These are phyloP conservation scores for Lonicera japonica DNA, from an alignment of 129 eudicot species.

Conservation along the genomic window DNA sequence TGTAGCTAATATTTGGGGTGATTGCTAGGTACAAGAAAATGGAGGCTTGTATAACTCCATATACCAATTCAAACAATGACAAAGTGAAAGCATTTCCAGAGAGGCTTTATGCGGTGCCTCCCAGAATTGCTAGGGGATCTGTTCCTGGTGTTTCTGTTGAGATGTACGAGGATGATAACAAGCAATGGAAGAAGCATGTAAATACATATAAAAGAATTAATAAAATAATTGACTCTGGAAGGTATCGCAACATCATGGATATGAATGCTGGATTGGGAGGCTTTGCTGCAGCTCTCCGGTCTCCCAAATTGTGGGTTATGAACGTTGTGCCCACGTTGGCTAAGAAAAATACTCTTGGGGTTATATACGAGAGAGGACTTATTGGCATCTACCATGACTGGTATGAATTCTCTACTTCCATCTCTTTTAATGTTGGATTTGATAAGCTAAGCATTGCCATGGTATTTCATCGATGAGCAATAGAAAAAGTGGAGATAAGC, in stretches of 20 bases:
- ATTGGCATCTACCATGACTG: constrained; percentile 97
- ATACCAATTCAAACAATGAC: constrained; percentile 17
- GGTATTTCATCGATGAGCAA: too few relatives aligned
- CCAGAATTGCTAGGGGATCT: constrained; percentile 73
- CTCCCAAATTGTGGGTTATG: constrained; percentile 96
- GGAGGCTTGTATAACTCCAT: constrained; percentile 79
- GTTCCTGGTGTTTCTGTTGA: constrained; percentile 74
- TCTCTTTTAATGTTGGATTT: not conserved
- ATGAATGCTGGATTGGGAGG: constrained; percentile 99
- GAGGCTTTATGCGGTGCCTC: constrained; percentile 79
- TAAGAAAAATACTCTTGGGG: constrained; percentile 77
- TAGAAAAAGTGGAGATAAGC: too few relatives aligned
- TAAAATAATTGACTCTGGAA: constrained; percentile 67
- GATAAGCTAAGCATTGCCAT: too few relatives aligned
- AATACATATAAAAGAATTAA: constrained; percentile 67
- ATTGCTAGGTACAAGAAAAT: constrained; percentile 85
- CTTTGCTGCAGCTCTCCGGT: constrained; percentile 85
- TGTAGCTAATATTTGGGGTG: not conserved
- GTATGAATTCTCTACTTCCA: constrained; percentile 27
- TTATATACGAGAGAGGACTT: constrained; percentile 81
- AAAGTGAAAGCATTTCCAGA: constrained; percentile 68
- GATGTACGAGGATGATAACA: constrained; percentile 63
- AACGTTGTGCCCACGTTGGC: constrained; percentile 92
- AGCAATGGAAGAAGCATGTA: constrained; percentile 84
- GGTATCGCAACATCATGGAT: constrained; percentile 97